Evolutionary conservation across 2,329 filamentous ascomycete species (phyloP), one percentile per base, ranked within the genome.

Genomic region (Dothidotthia symphoricarpi): DNA sequence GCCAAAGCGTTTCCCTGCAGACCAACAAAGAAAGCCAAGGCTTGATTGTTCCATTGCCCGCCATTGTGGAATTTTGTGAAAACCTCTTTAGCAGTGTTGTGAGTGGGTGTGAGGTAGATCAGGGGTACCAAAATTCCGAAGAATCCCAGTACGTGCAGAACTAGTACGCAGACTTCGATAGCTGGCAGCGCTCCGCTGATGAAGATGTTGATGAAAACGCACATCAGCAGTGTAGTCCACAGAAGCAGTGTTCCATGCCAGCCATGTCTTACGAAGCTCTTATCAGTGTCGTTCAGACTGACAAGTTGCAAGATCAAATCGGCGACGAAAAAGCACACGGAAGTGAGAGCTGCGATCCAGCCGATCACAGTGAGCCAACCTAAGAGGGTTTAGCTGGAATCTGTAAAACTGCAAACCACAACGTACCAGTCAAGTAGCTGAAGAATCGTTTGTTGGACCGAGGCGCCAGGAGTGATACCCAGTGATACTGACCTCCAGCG

Each of bases 231-330:
- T 8, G 72, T 55, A 1, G 69, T 73, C 56, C 71, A 76, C 19
- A 72, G 61, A 1, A 78, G 55, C 0, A 78, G 61, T 0, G 75
- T 77, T 1, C 66, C 70, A 31, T 79, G 75, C 74, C 74, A 78
- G 11, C 63, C 55, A 39, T 71, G 47, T 9, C 60, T 45, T 3
- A 51, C 33, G 42, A 74, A 74, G 2, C 47, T 45, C 3, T 28
- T 38, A 11, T 69, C 41, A 17, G 65, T 66, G 13, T 70, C 43
- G 27, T 69, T 73, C n/a, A 76, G 51, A 16, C 44, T 54, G 12
- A 65, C 53, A 2, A 67, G 45, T 17, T 58, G 52, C n/a, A 67
- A 42, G 8, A 61, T 54, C 10, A 66, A 34, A 16, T 66, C 61
- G 14, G 61, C 56, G 13, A 62, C 57, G 24, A 67, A 63, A 42